A percentile compares a stretch with the other conserved stretches of the same genome.
phyloP scores from a whole-genome alignment of 805 yeast genomes.

The Lipomyces chichibuensis region DNA sequence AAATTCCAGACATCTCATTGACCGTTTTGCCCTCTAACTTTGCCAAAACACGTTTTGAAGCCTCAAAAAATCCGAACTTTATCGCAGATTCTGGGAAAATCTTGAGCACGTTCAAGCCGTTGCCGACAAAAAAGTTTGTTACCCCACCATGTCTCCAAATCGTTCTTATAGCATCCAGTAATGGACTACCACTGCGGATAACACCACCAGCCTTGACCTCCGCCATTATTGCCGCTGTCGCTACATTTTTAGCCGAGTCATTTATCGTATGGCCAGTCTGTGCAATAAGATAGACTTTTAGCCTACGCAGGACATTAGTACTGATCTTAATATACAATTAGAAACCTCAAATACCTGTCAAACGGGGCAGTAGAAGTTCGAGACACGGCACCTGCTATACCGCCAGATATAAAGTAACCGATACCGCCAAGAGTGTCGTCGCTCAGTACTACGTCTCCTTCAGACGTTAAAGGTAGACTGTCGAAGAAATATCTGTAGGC shows the following conservation, averaged over 20 bases:
- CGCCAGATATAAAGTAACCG: conserved; percentile 93
- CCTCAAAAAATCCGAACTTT: conserved; percentile 94
- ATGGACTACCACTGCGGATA: conserved; percentile 57
- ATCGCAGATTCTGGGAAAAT: conserved; percentile 97
- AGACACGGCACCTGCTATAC: conserved; percentile 91
- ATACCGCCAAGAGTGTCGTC: conserved; percentile 79
- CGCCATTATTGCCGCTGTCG: conserved; percentile 36
- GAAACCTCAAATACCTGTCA: conserved; percentile 50
- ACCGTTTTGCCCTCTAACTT: conserved; percentile 38
- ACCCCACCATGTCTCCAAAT: conserved; percentile 88
- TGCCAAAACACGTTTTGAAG: conserved; percentile 75
- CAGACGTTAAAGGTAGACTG: conserved; percentile 80
- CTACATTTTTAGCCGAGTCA: conserved; percentile 43
- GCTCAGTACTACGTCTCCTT: conserved; percentile 87
- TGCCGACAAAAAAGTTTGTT: conserved; percentile 81
- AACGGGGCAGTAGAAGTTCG: conserved; percentile 97
- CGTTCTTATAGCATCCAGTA: conserved; percentile 76
- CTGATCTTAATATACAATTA: neutral
- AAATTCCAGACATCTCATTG: conserved; percentile 59
- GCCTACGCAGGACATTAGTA: conserved; percentile 46
- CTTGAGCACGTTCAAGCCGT: conserved; percentile 72
- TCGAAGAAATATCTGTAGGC: conserved; percentile 82
- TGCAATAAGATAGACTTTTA: conserved; percentile 91
- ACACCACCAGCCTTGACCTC: conserved; percentile 32
- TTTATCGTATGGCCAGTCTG: conserved; percentile 54